Evolutionary conservation across 2,329 filamentous ascomycete genomes (phyloP), one percentile per base, ranked within the genome.

Genomic region (Colletotrichum lindemuthianum): DNA sequence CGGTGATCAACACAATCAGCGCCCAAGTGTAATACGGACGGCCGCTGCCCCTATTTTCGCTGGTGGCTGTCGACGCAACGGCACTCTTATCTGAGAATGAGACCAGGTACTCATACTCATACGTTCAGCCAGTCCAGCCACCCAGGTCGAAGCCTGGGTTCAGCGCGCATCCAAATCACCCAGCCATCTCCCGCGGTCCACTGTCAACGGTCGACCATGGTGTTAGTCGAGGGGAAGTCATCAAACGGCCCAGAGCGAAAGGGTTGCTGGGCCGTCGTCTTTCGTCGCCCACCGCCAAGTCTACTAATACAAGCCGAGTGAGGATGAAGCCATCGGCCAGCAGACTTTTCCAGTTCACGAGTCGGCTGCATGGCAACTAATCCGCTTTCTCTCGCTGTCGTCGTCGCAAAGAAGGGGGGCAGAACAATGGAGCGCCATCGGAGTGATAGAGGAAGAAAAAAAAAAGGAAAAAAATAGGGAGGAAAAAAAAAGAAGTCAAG

Each of bases 151-250:
- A 40, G 51, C 55, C 45, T 40, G 61, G 58, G 48, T 52, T 47
- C 58, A 61, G 58, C 61, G 61, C 61, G 47, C 60, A 65, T 65
- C 61, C 50, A 65, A 65, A 65, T 65, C 61, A 65, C 51, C 58
- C 61, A 43, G 61, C 58, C 61, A 65, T 65, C 61, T 65, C 51
- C 12, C 41, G 36, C 13, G 61, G 50, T 44, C 61, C 61, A 65
- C 58, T 32, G 16, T 10, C 44, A 34, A 15, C 9, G 13, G 24
- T 52, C 24, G 34, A 16, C 16, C 41, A 44, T 16, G 37, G 16
- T 54, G 44, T 47, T 53, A 41, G 36, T 53, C 40, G 47, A 24
- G 24, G 33, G 45, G 36, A 45, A 12, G 33, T 58, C 45, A 34
- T 58, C 51, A 64, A 64, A 50, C 40, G 32, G 49, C 2, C 47